Conservation (phyloP, 2,329 filamentous ascomycete genomes). For the Monilinia fructigena region DNA sequence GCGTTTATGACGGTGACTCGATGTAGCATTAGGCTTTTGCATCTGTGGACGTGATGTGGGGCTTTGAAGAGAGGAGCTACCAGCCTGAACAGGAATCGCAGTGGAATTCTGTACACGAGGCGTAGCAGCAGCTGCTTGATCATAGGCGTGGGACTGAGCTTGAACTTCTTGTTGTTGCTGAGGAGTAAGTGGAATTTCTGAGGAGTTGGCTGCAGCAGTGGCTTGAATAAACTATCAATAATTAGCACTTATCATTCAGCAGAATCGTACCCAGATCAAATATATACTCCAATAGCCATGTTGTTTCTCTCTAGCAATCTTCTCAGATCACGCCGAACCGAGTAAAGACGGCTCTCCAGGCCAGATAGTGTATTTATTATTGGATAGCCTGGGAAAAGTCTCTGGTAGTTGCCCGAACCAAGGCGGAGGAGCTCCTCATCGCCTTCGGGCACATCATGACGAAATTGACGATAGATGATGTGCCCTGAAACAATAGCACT, state of each 20-base stretch:
- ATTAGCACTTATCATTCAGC: not conserved
- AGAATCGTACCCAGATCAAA: not conserved
- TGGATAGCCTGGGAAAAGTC: not conserved
- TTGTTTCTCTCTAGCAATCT: not conserved
- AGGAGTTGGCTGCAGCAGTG: not conserved
- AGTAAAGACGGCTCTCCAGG: not conserved
- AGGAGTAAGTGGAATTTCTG: not conserved
- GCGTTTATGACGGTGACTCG: too few relatives aligned
- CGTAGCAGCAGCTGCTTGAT: not conserved
- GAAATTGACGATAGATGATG: not conserved
- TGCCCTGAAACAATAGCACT: not conserved
- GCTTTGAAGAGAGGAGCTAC: too few relatives aligned
- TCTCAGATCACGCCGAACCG: not conserved
- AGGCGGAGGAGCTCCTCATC: not conserved
- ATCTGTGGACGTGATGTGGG: too few relatives aligned
- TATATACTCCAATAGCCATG: not conserved
- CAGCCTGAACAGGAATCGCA: too few relatives aligned
- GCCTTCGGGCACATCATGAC: not conserved
- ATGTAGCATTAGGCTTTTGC: too few relatives aligned
- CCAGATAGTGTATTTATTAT: not conserved
- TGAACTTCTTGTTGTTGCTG: not conserved
- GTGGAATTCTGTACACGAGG: not conserved
- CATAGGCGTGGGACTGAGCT: not conserved
- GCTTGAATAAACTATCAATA: not conserved
- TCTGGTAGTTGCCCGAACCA: not conserved